Base-by-base conservation (phyloP, 257 asterid genomes). In the Linderniella brevidens region DNA sequence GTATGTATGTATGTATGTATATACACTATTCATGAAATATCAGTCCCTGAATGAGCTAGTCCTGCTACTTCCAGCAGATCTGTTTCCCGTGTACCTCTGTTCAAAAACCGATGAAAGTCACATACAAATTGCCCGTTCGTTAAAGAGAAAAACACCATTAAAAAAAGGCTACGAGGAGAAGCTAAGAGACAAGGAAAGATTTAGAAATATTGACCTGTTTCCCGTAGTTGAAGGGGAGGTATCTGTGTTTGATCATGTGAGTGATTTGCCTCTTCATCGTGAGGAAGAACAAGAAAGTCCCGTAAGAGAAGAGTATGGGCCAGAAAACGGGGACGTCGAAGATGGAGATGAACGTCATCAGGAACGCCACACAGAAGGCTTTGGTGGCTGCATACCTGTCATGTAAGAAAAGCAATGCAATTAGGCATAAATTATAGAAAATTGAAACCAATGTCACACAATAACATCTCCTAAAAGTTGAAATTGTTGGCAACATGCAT, bases 251-350 rank as follows among this genome's bases (percentile, higher is more conserved):
- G 58, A 79, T 71, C 97, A 86, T 86, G 76, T 86, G 97, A 47
- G 80, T 69, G 50, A 79, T 82, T 56, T 71, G 93, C 58, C 93
- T 75, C 73, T 84, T 79, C 82, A 72, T 82, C n/a, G 97, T 82
- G 18, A 86, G 93, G 58, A 77, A 67, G 51, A 86, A 74, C 35
- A 86, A 78, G 17, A 86, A 86, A 57, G 71, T 18, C 94, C 94
- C 79, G 78, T 82, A 82, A 62, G 61, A 73, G 65, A 86, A 65
- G 11, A 86, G 53, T 57, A 79, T 82, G 19, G 97, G 97, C 97
- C 97, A 86, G 70, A 75, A 86, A 38, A 82, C 97, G 0, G 94
- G 94, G 56, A 86, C 93, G 50, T 86, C 97, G 13, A 86, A 82
- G 35, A 79, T 46, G 35, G 94, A 82, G 49, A 86, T 64, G 75